These are phyloP conservation scores for Endocalyx cinctus DNA, from an alignment of 2,329 filamentous ascomycete species.

Conservation along the genomic window DNA sequence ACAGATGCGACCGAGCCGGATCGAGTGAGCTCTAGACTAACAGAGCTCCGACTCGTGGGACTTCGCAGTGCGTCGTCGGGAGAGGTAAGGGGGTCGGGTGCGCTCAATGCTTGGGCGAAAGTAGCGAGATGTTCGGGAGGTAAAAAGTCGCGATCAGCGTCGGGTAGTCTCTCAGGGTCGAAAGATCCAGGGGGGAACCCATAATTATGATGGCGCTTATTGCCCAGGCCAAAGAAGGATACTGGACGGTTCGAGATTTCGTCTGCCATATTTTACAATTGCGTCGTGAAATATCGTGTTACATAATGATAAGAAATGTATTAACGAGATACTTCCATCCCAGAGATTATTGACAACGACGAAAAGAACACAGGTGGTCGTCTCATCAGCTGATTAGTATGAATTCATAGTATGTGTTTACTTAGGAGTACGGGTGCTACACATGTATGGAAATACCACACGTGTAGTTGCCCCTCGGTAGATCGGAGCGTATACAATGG, in stretches of 20 bases:
- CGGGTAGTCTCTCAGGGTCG: constrained; percentile 68
- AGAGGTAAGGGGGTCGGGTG: constrained; percentile 68
- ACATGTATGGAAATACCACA: too few relatives aligned
- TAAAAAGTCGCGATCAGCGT: constrained; percentile 75
- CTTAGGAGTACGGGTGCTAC: too few relatives aligned
- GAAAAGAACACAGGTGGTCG: too few relatives aligned
- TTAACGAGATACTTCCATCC: too few relatives aligned
- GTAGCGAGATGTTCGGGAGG: constrained; percentile 65
- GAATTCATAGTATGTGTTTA: too few relatives aligned
- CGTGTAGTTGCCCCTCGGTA: too few relatives aligned
- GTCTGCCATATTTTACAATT: constrained; percentile 19
- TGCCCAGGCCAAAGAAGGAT: constrained; percentile 9
- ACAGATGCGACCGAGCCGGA: constrained; percentile 36
- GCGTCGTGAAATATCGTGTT: constrained; percentile 3
- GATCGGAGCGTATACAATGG: too few relatives aligned
- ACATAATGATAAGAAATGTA: too few relatives aligned
- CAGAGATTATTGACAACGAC: too few relatives aligned
- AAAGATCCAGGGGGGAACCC: constrained; percentile 61
- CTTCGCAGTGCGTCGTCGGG: constrained; percentile 47
- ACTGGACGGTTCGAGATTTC: constrained; percentile 13
- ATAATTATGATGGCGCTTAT: constrained; percentile 34
- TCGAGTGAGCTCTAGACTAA: constrained; percentile 36
- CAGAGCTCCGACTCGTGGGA: constrained; percentile 35
- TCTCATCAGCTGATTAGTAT: too few relatives aligned
- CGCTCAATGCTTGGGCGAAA: constrained; percentile 78